Percentiles rank a stretch among this genome's conserved stretches.
These are phyloP conservation scores for Apium graveolens DNA, from an alignment of 129 eudicot species.

Conservation along the genomic window DNA sequence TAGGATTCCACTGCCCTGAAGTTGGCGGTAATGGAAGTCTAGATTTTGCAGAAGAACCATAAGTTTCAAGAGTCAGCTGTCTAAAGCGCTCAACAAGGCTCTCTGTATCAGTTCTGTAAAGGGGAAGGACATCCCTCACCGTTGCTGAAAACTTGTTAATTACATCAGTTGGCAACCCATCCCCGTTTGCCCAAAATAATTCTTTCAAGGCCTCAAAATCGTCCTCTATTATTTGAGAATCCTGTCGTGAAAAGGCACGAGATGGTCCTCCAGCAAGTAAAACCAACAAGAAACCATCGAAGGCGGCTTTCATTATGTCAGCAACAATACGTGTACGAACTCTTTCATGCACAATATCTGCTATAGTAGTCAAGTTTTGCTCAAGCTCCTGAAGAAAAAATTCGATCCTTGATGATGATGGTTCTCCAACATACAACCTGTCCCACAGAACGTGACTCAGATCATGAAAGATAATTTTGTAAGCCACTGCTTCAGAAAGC, in stretches of 20 bases:
- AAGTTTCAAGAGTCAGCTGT: conserved; percentile 63
- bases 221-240: conserved; percentile 67
- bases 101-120: conserved; percentile 64
- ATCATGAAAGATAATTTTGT: conserved; percentile 78
- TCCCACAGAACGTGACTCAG: conserved; percentile 72
- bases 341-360: conserved; percentile 66
- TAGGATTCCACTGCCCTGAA: conserved; percentile 84
- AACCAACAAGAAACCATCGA: conserved; percentile 86
- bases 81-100: conserved; percentile 65
- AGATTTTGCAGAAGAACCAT: conserved; percentile 82
- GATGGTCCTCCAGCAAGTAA: conserved; percentile 92
- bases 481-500: conserved; percentile 64
- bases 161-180: conserved; percentile 76
- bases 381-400: conserved; percentile 79
- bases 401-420: conserved; percentile 68
- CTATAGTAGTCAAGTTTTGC: conserved; percentile 47
- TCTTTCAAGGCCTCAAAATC: conserved; percentile 79
- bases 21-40: conserved; percentile 89
- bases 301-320: conserved; percentile 82
- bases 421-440: conserved; percentile 75
- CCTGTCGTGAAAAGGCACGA: conserved; percentile 62
- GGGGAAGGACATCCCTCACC: conserved; percentile 68
- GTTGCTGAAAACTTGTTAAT: conserved; percentile 67
- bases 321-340: conserved; percentile 79
- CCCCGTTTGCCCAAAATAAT: conserved; percentile 92